Conservation (phyloP, 2,329 filamentous ascomycete species). For the Xylariaceae sp. region DNA sequence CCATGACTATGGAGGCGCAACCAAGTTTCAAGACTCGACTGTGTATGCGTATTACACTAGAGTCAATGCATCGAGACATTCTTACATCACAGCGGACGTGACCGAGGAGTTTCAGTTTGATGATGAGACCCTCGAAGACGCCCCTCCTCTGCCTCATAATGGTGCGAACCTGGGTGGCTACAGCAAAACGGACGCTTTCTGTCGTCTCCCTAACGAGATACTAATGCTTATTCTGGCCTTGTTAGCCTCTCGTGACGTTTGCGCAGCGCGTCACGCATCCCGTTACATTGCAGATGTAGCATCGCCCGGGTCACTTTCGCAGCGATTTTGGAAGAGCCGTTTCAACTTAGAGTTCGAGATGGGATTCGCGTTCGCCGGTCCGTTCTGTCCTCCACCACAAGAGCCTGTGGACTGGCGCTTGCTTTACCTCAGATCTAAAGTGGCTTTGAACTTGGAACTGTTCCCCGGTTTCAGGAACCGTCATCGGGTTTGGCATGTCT, state of each 20-base stretch:
- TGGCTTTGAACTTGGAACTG: constrained; percentile 9
- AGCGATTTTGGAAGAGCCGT: constrained; percentile 18
- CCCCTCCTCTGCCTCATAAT: background rate
- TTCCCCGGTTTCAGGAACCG: constrained; percentile 17
- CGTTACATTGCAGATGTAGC: constrained; percentile 11
- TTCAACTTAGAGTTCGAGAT: constrained; percentile 14
- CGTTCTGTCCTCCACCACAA: constrained; percentile 5
- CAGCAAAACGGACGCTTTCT: constrained; percentile 10
- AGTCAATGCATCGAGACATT: constrained; percentile 7
- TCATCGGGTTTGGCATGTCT: constrained; percentile 11
- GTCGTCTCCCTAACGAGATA: constrained; percentile 15
- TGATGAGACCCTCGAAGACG: constrained; percentile 5
- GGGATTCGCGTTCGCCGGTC: constrained; percentile 17
- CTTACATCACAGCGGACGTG: constrained; percentile 12
- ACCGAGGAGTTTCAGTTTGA: constrained; percentile 12
- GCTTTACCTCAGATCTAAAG: constrained; percentile 12
- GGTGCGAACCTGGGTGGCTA: background rate
- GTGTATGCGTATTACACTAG: constrained; percentile 4
- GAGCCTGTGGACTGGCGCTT: constrained; percentile 14
- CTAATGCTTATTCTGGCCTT: constrained; percentile 12
- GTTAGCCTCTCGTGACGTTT: constrained; percentile 12
- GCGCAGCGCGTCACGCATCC: constrained; percentile 14
- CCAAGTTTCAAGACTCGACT: constrained; percentile 3
- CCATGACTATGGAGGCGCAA: constrained; percentile 12
- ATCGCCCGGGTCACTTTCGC: constrained; percentile 9